A percentile compares a stretch with the other conserved stretches of the same genome.
Conservation (phyloP, 345 rosid genomes). For the Odontarrhena argentea region DNA sequence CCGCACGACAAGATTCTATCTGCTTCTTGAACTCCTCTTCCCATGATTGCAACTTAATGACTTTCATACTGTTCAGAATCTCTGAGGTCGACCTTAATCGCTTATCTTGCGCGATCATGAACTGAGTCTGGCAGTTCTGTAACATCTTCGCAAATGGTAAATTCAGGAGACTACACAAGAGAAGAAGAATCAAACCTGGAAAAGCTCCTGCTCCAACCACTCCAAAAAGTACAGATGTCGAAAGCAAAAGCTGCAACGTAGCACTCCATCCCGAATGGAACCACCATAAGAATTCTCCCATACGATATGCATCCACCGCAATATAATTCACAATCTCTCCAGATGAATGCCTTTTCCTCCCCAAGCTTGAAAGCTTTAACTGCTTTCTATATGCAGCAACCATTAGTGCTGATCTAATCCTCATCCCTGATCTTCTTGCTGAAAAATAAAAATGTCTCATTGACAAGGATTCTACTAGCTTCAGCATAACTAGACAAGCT, state of each 20-base stretch:
- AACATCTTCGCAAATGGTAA: constrained; percentile 61
- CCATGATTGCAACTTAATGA: constrained; percentile 83
- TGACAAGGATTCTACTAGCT: constrained; percentile 65
- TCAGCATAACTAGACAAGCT: constrained; percentile 51
- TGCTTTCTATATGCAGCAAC: constrained; percentile 66
- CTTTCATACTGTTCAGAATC: constrained; percentile 71
- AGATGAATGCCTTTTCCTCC: constrained; percentile 65
- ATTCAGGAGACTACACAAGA: constrained; percentile 52
- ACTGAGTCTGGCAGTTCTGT: constrained; percentile 60
- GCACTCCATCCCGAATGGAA: constrained; percentile 64
- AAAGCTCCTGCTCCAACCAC: constrained; percentile 69
- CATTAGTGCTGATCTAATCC: constrained; percentile 74
- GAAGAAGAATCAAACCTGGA: constrained; percentile 56
- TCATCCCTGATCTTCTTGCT: constrained; percentile 72
- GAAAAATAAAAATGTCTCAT: constrained; percentile 72
- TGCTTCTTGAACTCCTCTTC: constrained; percentile 67
- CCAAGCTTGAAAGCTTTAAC: constrained; percentile 63
- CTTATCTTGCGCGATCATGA: constrained; percentile 75
- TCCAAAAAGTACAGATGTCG: constrained; percentile 51
- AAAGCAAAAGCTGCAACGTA: constrained; percentile 54
- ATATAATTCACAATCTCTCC: constrained; percentile 81
- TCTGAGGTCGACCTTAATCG: constrained; percentile 66
- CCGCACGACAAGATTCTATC: constrained; percentile 56
- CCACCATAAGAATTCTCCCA: constrained; percentile 86
- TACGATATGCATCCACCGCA: constrained; percentile 74